Evolutionary conservation across 2,329 filamentous ascomycete genomes (phyloP).

Genomic region (Apiospora rasikravindrae): DNA sequence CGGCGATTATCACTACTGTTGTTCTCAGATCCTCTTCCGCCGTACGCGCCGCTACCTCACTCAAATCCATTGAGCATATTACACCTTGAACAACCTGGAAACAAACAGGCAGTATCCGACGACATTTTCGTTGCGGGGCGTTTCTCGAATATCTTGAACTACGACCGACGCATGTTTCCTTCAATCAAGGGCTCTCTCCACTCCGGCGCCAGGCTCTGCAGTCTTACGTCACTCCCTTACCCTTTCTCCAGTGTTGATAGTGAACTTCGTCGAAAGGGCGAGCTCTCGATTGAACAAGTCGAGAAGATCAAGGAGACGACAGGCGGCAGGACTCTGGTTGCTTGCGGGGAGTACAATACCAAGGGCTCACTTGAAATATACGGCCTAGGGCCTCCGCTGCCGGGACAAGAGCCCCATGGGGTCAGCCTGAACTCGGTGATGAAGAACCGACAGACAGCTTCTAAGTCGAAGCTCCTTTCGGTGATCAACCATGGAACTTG

Average conservation of each 20-base stretch:
- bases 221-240: constrained; percentile 71
- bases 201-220: constrained; percentile 80
- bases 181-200: constrained; percentile 78
- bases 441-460: constrained; percentile 84
- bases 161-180: constrained; percentile 86
- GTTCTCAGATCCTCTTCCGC: constrained; percentile 57
- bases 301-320: constrained; percentile 56
- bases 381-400: constrained; percentile 54
- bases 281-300: constrained; percentile 60
- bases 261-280: constrained; percentile 60
- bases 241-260: constrained; percentile 68
- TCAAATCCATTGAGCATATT: constrained; percentile 83
- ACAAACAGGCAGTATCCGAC: constrained; percentile 60
- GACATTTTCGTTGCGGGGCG: constrained; percentile 89
- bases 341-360: constrained; percentile 88
- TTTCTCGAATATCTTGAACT: constrained; percentile 87
- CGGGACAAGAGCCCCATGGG: constrained; percentile 28
- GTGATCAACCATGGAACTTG: constrained; percentile 82
- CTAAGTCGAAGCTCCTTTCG: constrained; percentile 79
- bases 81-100: constrained; percentile 68
- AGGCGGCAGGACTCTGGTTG: constrained; percentile 72
- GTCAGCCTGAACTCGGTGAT: constrained; percentile 56
- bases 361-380: constrained; percentile 93
- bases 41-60: constrained; percentile 76
- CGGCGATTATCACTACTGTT: constrained; percentile 49